Evolutionary conservation across 768 basidiomycete species (phyloP).

Genomic region (Mycena sanguinolenta): DNA sequence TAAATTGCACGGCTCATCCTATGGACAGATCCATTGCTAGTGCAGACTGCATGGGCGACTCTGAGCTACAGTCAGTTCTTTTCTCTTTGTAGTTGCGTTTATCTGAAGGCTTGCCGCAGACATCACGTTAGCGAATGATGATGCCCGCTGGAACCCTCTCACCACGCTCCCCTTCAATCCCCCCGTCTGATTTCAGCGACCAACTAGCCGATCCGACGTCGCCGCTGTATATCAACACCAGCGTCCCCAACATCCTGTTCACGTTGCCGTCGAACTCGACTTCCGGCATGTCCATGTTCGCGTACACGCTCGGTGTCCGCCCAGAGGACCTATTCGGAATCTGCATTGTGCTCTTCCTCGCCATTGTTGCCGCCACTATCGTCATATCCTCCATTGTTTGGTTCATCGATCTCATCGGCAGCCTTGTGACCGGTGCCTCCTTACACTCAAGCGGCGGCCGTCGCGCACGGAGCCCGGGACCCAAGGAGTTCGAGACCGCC

Average conservation of each 20-base stretch:
- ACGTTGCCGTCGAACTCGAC: slow-evolving; percentile 73
- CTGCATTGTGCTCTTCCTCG: slow-evolving; percentile 87
- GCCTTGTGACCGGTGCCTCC: slow-evolving; percentile 47
- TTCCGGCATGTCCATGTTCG: slow-evolving; percentile 85
- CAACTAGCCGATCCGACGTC: slow-evolving; percentile 81
- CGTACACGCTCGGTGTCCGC: slow-evolving; percentile 85
- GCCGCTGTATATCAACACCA: slow-evolving; percentile 80
- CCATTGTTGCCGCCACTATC: slow-evolving; percentile 80
- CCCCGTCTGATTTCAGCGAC: slow-evolving; percentile 75
- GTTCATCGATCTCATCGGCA: slow-evolving; percentile 72
- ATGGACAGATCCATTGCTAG: slow-evolving; percentile 85
- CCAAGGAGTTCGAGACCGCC: slow-evolving; percentile 49
- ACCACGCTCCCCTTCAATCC: slow-evolving; percentile 69
- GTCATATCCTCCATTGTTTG: slow-evolving; percentile 79
- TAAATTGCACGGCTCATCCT: slow-evolving; percentile 30
- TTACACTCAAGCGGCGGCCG: slow-evolving; percentile 31
- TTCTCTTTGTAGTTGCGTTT: slow-evolving; percentile 17
- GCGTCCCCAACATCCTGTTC: slow-evolving; percentile 80
- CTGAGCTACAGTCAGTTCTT: slow-evolving; percentile 72
- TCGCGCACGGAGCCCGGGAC: slow-evolving; percentile 36
- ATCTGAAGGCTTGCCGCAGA: slow-evolving; percentile 59
- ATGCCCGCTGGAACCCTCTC: slow-evolving; percentile 77
- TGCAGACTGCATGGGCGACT: slow-evolving; percentile 91
- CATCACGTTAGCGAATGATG: slow-evolving; percentile 70
- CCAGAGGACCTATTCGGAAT: slow-evolving; percentile 87